Evolutionary conservation across 306 rosid genomes (phyloP).

Genomic region (apple (Malus domestica)): DNA sequence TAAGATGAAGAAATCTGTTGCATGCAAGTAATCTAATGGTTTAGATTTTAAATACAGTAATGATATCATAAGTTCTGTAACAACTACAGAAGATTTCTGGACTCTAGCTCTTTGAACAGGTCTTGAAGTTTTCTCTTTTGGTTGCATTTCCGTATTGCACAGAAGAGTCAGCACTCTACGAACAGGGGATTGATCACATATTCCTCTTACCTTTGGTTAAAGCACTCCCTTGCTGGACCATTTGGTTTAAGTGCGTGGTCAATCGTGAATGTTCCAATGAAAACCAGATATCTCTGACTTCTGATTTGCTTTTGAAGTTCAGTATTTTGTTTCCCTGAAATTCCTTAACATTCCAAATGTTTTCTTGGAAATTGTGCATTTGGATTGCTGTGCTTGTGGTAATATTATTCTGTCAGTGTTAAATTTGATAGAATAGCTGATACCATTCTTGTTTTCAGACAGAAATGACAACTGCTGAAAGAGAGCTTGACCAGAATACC

Average conservation of each 20-base stretch:
- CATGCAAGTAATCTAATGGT: not conserved
- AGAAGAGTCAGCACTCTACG: not conserved
- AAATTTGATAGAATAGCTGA: not conserved
- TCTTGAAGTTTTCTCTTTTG: not conserved
- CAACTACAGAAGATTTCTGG: not conserved
- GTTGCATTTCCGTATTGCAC: not conserved
- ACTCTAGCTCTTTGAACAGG: not conserved
- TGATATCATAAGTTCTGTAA: not conserved
- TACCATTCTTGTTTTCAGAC: constrained; percentile 49
- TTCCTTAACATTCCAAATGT: not conserved
- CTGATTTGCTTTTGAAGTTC: not conserved
- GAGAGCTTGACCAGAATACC: constrained; percentile 95
- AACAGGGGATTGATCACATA: not conserved
- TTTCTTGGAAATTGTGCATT: not conserved
- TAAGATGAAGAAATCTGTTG: not conserved
- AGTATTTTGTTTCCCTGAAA: not conserved
- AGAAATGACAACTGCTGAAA: constrained; percentile 98
- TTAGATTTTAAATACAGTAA: not conserved
- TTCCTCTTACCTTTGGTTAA: not conserved
- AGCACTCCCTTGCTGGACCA: not conserved
- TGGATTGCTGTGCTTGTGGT: not conserved
- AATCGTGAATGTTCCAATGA: not conserved
- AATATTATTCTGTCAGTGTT: not conserved
- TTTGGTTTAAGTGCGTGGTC: not conserved
- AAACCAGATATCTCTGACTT: not conserved